phyloP scores from a whole-genome alignment of 345 rosid genomes.

The Nephelium lappaceum region DNA sequence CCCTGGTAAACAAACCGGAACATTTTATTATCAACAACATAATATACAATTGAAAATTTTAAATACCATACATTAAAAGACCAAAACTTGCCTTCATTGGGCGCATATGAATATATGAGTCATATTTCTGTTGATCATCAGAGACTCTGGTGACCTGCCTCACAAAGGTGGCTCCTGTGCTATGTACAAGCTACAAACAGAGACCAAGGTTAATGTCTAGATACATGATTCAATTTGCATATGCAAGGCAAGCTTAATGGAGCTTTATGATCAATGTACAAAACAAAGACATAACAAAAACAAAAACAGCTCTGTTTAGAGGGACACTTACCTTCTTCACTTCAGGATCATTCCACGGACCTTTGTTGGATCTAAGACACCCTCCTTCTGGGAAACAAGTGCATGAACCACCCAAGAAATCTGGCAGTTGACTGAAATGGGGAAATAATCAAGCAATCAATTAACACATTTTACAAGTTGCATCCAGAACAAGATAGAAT shows the following conservation, averaged over 20 bases:
- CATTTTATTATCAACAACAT: conserved; percentile 18
- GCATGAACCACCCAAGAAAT: conserved; percentile 94
- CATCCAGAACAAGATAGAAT: neutral
- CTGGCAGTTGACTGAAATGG: conserved; percentile 86
- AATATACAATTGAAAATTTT: neutral
- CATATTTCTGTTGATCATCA: conserved; percentile 43
- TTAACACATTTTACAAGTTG: neutral
- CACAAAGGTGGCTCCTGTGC: conserved; percentile 58
- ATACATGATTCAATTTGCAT: conserved; percentile 18
- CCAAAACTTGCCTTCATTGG: conserved; percentile 52
- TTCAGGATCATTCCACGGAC: conserved; percentile 95
- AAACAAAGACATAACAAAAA: conserved; percentile 10
- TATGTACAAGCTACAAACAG: conserved; percentile 61
- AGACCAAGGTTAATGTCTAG: conserved; percentile 24
- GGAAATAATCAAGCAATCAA: neutral
- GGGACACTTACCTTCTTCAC: conserved; percentile 73
- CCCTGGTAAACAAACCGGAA: conserved; percentile 45
- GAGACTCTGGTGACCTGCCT: conserved; percentile 63
- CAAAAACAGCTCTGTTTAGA: conserved; percentile 6
- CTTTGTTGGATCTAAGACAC: conserved; percentile 89
- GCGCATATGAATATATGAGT: conserved; percentile 50
- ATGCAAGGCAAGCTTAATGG: conserved; percentile 14
- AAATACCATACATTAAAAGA: conserved; percentile 3
- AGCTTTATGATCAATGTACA: conserved; percentile 14
- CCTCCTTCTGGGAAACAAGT: conserved; percentile 80